phyloP scores from a whole-genome alignment of 208 protist genomes.

The Naegleria gruberi region DNA sequence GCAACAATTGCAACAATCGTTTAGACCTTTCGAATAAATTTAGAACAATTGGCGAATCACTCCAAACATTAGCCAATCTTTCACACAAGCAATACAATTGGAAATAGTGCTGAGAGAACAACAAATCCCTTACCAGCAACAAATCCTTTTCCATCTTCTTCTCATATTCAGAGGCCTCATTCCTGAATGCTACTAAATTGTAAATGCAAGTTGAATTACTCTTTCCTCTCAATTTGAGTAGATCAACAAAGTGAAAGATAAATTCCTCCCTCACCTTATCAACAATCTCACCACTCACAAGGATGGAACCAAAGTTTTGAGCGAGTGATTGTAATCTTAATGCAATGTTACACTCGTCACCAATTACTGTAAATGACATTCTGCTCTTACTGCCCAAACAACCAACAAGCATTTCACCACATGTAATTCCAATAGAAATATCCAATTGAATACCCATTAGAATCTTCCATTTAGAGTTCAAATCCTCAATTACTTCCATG shows the following conservation, averaged over 20 bases:
- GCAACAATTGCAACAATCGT: no score
- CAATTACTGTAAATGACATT: background rate
- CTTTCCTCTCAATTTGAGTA: background rate
- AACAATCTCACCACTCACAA: background rate
- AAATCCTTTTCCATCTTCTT: background rate
- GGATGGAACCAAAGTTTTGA: background rate
- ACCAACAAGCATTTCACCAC: background rate
- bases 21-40: no score
- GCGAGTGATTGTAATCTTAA: background rate
- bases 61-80: background rate
- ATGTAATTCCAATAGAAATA: background rate
- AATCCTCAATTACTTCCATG: background rate
- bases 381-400: background rate
- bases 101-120: background rate
- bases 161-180: background rate
- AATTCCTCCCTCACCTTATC: background rate
- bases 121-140: background rate
- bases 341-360: background rate
- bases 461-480: background rate
- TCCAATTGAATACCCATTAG: background rate
- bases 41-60: no score
- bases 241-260: background rate
- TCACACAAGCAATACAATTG: background rate
- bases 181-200: background rate
- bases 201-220: background rate